phyloP scores from a whole-genome alignment of 352 stramenopile genomes.

The Phytophthora fragariae region DNA sequence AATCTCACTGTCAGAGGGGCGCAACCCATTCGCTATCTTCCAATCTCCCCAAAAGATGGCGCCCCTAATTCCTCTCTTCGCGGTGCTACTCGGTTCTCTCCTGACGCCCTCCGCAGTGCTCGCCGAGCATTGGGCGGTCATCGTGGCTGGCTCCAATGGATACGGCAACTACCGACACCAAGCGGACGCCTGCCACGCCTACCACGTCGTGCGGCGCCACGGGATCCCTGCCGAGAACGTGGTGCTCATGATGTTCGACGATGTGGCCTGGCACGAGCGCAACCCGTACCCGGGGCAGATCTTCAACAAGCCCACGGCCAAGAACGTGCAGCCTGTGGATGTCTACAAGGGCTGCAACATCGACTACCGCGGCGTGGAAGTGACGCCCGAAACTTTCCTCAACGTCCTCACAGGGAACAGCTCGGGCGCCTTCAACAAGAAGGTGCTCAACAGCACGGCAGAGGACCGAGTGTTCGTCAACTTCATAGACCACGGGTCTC shows the following conservation, averaged over 20 bases:
- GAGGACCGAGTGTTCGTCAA: conserved; percentile 94
- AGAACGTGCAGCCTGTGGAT: conserved; percentile 67
- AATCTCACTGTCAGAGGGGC: conserved; percentile 5
- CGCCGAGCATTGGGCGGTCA: conserved; percentile 91
- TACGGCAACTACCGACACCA: conserved; percentile 95
- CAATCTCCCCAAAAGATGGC: conserved; percentile 15
- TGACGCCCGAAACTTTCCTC: conserved; percentile 90
- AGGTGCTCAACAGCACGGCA: conserved; percentile 85
- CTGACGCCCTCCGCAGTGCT: conserved; percentile 13
- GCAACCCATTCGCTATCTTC: conserved; percentile 3
- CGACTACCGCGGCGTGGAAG: conserved; percentile 78
- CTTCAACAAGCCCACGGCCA: conserved; percentile 83
- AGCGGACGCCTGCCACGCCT: conserved; percentile 90
- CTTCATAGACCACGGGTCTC: conserved; percentile 92
- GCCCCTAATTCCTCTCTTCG: conserved; percentile 1
- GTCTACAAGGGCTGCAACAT: conserved; percentile 89
- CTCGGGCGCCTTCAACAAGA: conserved; percentile 59
- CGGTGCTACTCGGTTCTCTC: conserved; percentile 17
- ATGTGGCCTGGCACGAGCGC: conserved; percentile 76
- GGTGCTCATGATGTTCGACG: conserved; percentile 94
- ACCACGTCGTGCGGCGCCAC: conserved; percentile 90
- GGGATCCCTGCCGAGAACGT: conserved; percentile 90
- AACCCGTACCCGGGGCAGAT: conserved; percentile 92
- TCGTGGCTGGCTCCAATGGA: conserved; percentile 88
- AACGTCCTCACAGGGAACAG: conserved; percentile 88